phyloP scores from a whole-genome alignment of 2,329 filamentous ascomycete species.

The Talaromyces islandicus region DNA sequence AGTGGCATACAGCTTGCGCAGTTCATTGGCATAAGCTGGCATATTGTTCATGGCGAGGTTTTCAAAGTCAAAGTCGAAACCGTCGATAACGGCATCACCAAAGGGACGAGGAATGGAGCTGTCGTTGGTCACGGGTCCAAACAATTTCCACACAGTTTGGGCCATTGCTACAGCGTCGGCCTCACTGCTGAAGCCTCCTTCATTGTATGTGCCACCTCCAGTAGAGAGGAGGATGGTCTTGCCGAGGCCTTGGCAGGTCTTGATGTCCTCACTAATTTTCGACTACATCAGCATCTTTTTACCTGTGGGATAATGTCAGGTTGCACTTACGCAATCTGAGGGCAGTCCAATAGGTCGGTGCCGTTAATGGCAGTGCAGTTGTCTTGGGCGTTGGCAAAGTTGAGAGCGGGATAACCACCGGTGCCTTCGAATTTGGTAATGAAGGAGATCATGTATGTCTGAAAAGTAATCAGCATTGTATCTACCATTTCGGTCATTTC shows the following conservation, averaged over 20 bases:
- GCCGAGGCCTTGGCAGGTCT: slow-evolving; percentile 55
- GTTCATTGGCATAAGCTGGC: slow-evolving; percentile 52
- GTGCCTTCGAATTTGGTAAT: slow-evolving; percentile 39
- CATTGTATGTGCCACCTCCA: slow-evolving; percentile 64
- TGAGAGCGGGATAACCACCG: slow-evolving; percentile 47
- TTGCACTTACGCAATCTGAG: slow-evolving; percentile 54
- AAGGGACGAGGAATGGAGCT: slow-evolving; percentile 58
- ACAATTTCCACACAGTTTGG: slow-evolving; percentile 62
- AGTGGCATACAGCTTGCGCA: slow-evolving; percentile 52
- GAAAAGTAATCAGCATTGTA: slow-evolving; percentile 41
- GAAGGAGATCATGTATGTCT: slow-evolving; percentile 53
- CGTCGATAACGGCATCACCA: slow-evolving; percentile 59
- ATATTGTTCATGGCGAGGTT: slow-evolving; percentile 51
- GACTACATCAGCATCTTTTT: slow-evolving; percentile 12
- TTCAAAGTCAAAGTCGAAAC: slow-evolving; percentile 74
- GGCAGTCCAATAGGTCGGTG: slow-evolving; percentile 54
- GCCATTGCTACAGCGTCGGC: slow-evolving; percentile 51
- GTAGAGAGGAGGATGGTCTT: slow-evolving; percentile 70
- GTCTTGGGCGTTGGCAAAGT: slow-evolving; percentile 59
- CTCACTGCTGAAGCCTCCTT: slow-evolving; percentile 57
- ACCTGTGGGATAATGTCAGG: background rate
- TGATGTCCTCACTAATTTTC: slow-evolving; percentile 39
- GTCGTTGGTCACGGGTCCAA: slow-evolving; percentile 51
- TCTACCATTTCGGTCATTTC: background rate
- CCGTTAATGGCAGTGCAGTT: slow-evolving; percentile 55